Percentiles rank a stretch among this genome's conserved stretches.
phyloP scores from a whole-genome alignment of 2,329 filamentous ascomycete species.

The Colletotrichum coccodes region DNA sequence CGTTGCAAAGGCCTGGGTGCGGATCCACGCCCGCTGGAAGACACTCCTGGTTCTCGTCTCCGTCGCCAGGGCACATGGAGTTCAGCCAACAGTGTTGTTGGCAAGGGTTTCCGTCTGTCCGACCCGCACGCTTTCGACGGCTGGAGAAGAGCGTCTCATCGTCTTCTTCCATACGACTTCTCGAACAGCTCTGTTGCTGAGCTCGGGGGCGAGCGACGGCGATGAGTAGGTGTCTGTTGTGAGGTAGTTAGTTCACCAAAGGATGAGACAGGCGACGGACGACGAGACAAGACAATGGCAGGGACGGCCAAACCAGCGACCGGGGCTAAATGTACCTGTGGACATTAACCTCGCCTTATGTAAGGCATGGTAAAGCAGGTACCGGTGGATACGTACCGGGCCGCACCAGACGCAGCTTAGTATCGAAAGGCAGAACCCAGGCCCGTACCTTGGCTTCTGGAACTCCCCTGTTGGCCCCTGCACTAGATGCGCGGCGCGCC shows the following conservation, averaged over 20 bases:
- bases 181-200: background rate
- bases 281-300: background rate
- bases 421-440: background rate
- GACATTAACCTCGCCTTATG: background rate
- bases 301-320: background rate
- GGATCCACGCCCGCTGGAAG: constrained; percentile 19
- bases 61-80: background rate
- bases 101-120: background rate
- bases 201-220: background rate
- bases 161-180: background rate
- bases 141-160: background rate
- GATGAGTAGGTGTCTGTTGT: background rate
- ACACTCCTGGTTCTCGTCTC: constrained; percentile 6
- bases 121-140: background rate
- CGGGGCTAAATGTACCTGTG: background rate
- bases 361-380: constrained; percentile 28
- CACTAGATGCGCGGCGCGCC: constrained; percentile 9
- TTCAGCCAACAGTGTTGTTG: background rate
- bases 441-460: constrained; percentile 24
- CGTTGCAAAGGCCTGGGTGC: constrained; percentile 20
- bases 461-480: constrained; percentile 28
- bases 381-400: constrained; percentile 26
- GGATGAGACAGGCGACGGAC: background rate
- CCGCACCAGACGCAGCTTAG: constrained; percentile 3
- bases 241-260: background rate